These are phyloP conservation scores for Globisporangium iwayamae DNA, from an alignment of 352 stramenopile genomes.

Conservation along the genomic window DNA sequence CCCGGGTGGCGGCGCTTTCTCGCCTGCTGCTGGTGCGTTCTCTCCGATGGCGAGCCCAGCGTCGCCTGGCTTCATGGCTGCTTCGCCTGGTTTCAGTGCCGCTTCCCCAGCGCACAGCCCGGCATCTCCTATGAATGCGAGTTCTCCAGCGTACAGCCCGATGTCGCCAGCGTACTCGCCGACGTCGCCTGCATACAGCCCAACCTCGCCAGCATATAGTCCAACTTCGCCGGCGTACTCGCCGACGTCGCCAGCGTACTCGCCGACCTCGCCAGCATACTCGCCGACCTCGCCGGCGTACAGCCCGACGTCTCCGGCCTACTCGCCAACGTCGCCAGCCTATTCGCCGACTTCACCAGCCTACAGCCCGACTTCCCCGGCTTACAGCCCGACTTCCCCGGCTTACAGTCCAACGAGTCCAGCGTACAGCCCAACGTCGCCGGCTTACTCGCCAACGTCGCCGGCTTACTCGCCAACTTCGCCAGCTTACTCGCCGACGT, in stretches of 20 bases:
- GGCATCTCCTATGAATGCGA: slow-evolving; percentile 66
- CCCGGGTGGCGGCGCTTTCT: slow-evolving; percentile 84
- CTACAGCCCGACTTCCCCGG: slow-evolving; percentile 86
- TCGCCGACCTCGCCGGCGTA: slow-evolving; percentile 65
- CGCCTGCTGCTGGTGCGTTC: slow-evolving; percentile 81
- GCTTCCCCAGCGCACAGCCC: slow-evolving; percentile 76
- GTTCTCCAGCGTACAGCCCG: slow-evolving; percentile 85
- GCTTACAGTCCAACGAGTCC: slow-evolving; percentile 73
- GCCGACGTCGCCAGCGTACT: slow-evolving; percentile 71
- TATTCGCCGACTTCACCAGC: slow-evolving; percentile 83
- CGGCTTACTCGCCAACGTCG: slow-evolving; percentile 43
- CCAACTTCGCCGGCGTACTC: slow-evolving; percentile 77
- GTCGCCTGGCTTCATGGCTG: slow-evolving; percentile 72
- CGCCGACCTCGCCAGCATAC: slow-evolving; percentile 77
- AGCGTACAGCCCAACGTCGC: slow-evolving; percentile 54
- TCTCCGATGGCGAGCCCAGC: slow-evolving; percentile 81
- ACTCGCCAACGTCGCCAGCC: slow-evolving; percentile 71
- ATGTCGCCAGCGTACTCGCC: slow-evolving; percentile 88
- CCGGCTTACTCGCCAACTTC: slow-evolving; percentile 35
- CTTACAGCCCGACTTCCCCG: slow-evolving; percentile 80
- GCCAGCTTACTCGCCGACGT: slow-evolving; percentile 60
- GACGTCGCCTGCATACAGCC: slow-evolving; percentile 60
- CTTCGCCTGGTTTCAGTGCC: slow-evolving; percentile 70
- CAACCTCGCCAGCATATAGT: slow-evolving; percentile 80
- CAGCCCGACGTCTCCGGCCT: slow-evolving; percentile 72